These are phyloP conservation scores for Colletotrichum orchidophilum DNA, from an alignment of 2,329 filamentous ascomycete species.

Conservation along the genomic window DNA sequence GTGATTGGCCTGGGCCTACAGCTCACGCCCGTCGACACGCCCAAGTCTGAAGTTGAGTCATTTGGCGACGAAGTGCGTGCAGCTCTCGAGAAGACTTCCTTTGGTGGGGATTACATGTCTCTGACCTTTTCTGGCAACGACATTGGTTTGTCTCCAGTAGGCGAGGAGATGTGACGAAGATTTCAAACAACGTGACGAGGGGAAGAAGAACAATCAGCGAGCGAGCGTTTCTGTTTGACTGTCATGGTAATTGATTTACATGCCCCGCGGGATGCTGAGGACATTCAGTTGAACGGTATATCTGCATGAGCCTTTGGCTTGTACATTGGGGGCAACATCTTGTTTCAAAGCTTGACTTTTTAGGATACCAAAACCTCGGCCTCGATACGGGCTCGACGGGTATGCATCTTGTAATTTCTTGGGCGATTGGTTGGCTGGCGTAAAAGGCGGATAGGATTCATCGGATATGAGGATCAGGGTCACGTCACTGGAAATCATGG, in stretches of 20 bases:
- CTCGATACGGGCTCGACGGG: conserved; percentile 16
- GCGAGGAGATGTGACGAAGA: conserved; percentile 22
- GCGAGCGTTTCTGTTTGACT: conserved; percentile 28
- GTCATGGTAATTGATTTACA: conserved; percentile 3
- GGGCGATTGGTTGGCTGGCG: conserved; percentile 15
- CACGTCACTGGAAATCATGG: not conserved
- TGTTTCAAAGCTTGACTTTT: conserved; percentile 9
- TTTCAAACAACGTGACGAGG: not conserved
- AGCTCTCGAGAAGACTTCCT: conserved; percentile 15
- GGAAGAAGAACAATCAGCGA: conserved; percentile 5
- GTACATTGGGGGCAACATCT: not conserved
- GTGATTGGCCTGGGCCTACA: conserved; percentile 50
- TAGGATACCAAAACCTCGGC: conserved; percentile 28
- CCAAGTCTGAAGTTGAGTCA: conserved; percentile 26
- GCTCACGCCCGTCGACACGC: conserved; percentile 52
- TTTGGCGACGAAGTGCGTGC: conserved; percentile 27
- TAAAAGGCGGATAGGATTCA: not conserved
- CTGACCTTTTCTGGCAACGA: conserved; percentile 14
- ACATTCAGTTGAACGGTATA: conserved; percentile 22
- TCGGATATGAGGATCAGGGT: not conserved
- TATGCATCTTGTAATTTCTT: conserved; percentile 28
- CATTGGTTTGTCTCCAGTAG: conserved; percentile 23
- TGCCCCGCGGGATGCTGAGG: not conserved
- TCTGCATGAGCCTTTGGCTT: conserved; percentile 16
- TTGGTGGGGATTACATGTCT: conserved; percentile 28